Conservation (phyloP, 805 yeast species). For the Ogataea saltuana region DNA sequence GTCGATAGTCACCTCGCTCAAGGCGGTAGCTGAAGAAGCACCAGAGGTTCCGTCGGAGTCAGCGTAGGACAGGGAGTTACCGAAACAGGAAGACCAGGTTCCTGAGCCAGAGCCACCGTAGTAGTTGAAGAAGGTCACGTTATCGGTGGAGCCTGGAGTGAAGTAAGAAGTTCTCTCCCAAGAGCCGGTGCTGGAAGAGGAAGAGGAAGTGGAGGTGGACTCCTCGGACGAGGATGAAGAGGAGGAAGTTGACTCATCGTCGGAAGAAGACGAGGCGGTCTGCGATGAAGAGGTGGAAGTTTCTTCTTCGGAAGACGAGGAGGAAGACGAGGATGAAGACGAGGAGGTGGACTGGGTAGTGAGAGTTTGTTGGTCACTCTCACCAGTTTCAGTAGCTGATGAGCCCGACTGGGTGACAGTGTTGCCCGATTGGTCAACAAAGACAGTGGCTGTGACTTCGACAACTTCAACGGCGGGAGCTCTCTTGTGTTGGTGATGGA, state of each 20-base stretch:
- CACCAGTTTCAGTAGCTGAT: constrained; percentile 20
- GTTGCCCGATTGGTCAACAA: constrained; percentile 61
- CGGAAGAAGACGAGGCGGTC: constrained; percentile 18
- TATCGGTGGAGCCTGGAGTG: constrained; percentile 60
- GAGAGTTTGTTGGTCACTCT: constrained; percentile 31
- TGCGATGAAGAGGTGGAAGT: constrained; percentile 4
- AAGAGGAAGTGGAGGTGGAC: constrained; percentile 17
- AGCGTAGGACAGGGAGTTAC: constrained; percentile 88
- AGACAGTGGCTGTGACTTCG: constrained; percentile 77
- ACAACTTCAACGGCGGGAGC: constrained; percentile 64
- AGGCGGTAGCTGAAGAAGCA: constrained; percentile 65
- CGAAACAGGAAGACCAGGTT: constrained; percentile 80
- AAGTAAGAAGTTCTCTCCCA: constrained; percentile 82
- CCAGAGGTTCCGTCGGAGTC: constrained; percentile 75
- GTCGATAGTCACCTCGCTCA: constrained; percentile 64
- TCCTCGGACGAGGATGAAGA: constrained; percentile 32
- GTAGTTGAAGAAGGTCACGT: constrained; percentile 82
- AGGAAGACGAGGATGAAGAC: constrained; percentile 34
- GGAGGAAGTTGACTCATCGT: constrained; percentile 26
- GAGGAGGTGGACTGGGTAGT: constrained; percentile 34
- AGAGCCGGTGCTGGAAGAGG: constrained; percentile 42
- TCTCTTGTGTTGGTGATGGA: constrained; percentile 56
- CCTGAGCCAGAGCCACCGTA: constrained; percentile 85
- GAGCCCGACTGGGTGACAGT: constrained; percentile 32
- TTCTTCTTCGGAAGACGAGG: constrained; percentile 11